Conservation (phyloP, 2,329 filamentous ascomycete species). For the Didymella lethalis region DNA sequence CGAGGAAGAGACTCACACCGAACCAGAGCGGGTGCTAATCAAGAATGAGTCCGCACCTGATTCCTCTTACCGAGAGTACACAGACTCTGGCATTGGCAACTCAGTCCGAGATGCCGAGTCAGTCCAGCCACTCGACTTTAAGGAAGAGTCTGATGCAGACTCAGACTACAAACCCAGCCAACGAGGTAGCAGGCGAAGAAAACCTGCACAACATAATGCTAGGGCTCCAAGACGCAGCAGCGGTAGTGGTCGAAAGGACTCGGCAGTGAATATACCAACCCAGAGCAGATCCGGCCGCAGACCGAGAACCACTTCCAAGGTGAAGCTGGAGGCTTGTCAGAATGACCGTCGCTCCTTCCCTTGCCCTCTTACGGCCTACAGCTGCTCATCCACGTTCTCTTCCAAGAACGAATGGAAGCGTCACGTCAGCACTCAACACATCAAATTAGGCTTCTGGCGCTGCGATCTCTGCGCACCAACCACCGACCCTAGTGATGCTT, state of each 20-base stretch:
- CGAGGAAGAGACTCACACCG: conserved; percentile 32
- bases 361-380: conserved; percentile 81
- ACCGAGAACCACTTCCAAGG: conserved; percentile 23
- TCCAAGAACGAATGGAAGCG: conserved; percentile 97
- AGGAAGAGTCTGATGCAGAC: conserved; percentile 44
- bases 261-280: conserved; percentile 21
- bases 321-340: conserved; percentile 17
- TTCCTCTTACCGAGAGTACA: conserved; percentile 24
- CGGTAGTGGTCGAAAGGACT: conserved; percentile 32
- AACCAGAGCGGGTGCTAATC: conserved; percentile 23
- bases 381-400: conserved; percentile 75
- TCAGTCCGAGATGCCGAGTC: conserved; percentile 48
- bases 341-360: conserved; percentile 64
- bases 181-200: conserved; percentile 33
- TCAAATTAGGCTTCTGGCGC: conserved; percentile 76
- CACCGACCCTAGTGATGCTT: conserved; percentile 42
- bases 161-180: conserved; percentile 46
- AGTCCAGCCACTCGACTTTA: conserved; percentile 43
- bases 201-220: conserved; percentile 38
- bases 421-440: conserved; percentile 81
- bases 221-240: conserved; percentile 30
- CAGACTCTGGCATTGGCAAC: conserved; percentile 39
- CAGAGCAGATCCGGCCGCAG: conserved; percentile 32
- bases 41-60: conserved; percentile 29
- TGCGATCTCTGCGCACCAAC: conserved; percentile 69